Conservation (phyloP, 2,329 filamentous ascomycete species). For the Colletotrichum magnum region DNA sequence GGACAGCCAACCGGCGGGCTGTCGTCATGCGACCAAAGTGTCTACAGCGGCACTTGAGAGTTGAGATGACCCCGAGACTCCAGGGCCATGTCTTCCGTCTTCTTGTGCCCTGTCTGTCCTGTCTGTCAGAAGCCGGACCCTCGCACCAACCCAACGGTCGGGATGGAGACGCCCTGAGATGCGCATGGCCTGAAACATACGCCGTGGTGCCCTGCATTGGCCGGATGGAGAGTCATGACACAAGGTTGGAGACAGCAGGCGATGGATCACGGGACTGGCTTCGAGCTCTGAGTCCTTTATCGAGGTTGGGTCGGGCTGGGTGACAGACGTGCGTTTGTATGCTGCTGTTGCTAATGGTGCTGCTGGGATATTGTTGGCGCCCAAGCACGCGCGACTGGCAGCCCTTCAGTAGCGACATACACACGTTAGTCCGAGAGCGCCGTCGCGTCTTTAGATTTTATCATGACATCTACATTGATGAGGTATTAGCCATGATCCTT, state of each 20-base stretch:
- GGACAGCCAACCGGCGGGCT: constrained; percentile 3
- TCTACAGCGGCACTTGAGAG: constrained; percentile 25
- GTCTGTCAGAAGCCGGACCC: constrained; percentile 23
- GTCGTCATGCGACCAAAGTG: constrained; percentile 18
- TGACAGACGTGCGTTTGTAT: background rate
- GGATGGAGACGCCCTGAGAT: constrained; percentile 26
- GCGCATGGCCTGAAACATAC: constrained; percentile 35
- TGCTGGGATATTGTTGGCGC: constrained; percentile 11
- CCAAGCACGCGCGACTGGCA: constrained; percentile 12
- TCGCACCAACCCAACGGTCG: constrained; percentile 18
- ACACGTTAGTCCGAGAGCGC: background rate
- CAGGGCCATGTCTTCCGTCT: constrained; percentile 8
- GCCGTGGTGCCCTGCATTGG: constrained; percentile 23
- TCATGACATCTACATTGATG: background rate
- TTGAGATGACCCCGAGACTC: background rate
- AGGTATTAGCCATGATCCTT: background rate
- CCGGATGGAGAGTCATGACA: constrained; percentile 14
- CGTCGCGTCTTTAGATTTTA: background rate
- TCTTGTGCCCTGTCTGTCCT: no score
- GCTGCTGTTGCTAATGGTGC: background rate
- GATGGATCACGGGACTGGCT: constrained; percentile 11
- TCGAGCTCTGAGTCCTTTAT: constrained; percentile 5
- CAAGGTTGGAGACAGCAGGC: constrained; percentile 1
- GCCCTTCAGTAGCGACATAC: constrained; percentile 13
- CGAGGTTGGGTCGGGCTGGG: constrained; percentile 5